Evolutionary conservation across 306 rosid species (phyloP), one percentile per base, ranked within the genome.

Genomic region (Malus fusca): DNA sequence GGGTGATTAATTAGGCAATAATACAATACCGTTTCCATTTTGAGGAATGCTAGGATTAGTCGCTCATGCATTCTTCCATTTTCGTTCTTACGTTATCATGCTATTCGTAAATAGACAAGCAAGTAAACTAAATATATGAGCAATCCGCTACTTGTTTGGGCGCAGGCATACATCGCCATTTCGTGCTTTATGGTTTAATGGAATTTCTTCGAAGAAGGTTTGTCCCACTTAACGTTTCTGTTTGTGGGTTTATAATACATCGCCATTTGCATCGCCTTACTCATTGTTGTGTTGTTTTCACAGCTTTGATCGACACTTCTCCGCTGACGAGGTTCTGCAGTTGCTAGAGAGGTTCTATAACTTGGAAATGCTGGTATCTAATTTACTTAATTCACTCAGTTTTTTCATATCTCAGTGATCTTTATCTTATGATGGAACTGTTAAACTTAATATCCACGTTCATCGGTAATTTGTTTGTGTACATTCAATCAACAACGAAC

Each of bases 291-390:
- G 75, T 72, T 73, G 69, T 70, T 63, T 62, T 73, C 25, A 75
- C 88, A 94, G 98, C 81, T 94, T 94, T 78, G 96, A 83, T 79
- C 79, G 96, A 66, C 82, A 81, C 66, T 96, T 96, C 86, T 85
- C 99, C 67, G 77, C 99, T 1, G 99, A 92, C 26, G 99, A 96
- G 87, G 92, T 92, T 75, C 90, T 96, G 22, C 97, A 92, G 78
- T 78, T 96, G 91, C 80, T 96, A 79, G 97, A 92, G 86, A 96
- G 97, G 14, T 92, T 96, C 92, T 96, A 92, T 89, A 92, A 92
- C 87, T 23, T 96, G 80, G 98, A 96, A 78, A 87, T 90, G 93
- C 88, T 96, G 98, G 99, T 96, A 89, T 65, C 78, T 53, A 15
- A 72, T 68, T 22, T 69, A 15, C 51, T 74, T 33, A 6, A 52